A percentile compares a stretch with the other conserved stretches of the same genome.
Evolutionary conservation across 2,329 filamentous ascomycete species (phyloP).

Genomic region (Rachicladosporium sp.): DNA sequence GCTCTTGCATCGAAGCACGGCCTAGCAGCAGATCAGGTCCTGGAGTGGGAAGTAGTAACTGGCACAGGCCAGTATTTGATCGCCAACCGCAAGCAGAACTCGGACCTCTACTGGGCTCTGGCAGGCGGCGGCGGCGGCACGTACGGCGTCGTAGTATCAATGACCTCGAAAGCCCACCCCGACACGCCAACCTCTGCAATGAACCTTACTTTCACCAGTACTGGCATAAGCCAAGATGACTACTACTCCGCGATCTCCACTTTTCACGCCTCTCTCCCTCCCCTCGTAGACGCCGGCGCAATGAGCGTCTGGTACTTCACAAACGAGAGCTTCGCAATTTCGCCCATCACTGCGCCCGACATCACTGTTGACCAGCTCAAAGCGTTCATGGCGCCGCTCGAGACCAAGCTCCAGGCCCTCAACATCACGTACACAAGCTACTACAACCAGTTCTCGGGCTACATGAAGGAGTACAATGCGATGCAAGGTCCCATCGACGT

Average conservation of each 20-base stretch:
- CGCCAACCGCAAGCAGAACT: constrained; percentile 36
- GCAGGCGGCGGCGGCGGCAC: constrained; percentile 48
- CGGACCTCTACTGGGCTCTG: constrained; percentile 53
- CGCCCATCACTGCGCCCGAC: constrained; percentile 36
- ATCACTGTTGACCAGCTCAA: constrained; percentile 33
- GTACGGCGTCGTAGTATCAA: constrained; percentile 44
- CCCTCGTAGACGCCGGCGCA: constrained; percentile 38
- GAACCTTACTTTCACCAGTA: constrained; percentile 30
- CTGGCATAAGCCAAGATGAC: constrained; percentile 20
- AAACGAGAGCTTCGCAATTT: constrained; percentile 37
- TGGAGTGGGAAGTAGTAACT: constrained; percentile 37
- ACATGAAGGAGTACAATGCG: constrained; percentile 21
- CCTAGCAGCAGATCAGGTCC: constrained; percentile 46
- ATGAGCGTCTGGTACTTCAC: constrained; percentile 40
- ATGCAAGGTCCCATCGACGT: constrained; percentile 23
- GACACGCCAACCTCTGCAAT: constrained; percentile 33
- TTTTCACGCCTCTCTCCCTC: constrained; percentile 36
- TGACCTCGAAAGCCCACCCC: constrained; percentile 42
- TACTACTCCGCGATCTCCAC: constrained; percentile 41
- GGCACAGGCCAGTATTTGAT: constrained; percentile 36
- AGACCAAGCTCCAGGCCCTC: constrained; percentile 26
- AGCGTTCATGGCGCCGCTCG: constrained; percentile 36
- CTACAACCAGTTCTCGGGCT: constrained; percentile 21
- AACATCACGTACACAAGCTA: constrained; percentile 23
- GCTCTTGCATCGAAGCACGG: constrained; percentile 43